Conservation (phyloP, 352 stramenopile species). For the Pythium coloratum region DNA sequence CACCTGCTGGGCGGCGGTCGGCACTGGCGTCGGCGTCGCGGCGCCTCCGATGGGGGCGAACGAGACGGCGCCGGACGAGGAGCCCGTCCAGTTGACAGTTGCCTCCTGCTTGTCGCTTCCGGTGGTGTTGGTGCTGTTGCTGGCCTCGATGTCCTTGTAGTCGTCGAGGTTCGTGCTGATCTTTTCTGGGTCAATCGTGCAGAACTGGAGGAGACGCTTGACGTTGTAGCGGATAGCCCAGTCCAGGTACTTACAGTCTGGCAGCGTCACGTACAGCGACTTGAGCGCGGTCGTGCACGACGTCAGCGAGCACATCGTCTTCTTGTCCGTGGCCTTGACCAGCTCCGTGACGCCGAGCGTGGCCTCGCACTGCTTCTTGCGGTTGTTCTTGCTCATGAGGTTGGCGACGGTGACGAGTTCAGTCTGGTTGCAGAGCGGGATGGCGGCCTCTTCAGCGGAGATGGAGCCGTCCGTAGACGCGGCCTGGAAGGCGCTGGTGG, state of each 20-base stretch:
- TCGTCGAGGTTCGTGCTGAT: slow-evolving; percentile 19
- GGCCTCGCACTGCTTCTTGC: slow-evolving; percentile 53
- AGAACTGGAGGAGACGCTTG: slow-evolving; percentile 46
- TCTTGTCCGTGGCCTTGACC: slow-evolving; percentile 36
- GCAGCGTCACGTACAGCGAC: slow-evolving; percentile 56
- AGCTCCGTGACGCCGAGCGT: slow-evolving; percentile 51
- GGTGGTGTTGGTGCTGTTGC: neutral
- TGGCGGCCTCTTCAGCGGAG: slow-evolving; percentile 21
- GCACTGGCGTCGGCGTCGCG: neutral
- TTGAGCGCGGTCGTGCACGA: slow-evolving; percentile 57
- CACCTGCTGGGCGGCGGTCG: neutral
- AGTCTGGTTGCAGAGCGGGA: slow-evolving; percentile 43
- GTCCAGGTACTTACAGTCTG: slow-evolving; percentile 59
- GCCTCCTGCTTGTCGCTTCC: neutral
- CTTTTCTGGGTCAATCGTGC: slow-evolving; percentile 39
- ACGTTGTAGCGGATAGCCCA: slow-evolving; percentile 47
- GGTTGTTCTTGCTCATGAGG: slow-evolving; percentile 48
- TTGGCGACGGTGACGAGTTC: slow-evolving; percentile 41
- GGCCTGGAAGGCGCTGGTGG: slow-evolving; percentile 22
- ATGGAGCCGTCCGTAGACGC: slow-evolving; percentile 15
- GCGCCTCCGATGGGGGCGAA: slow-evolving; percentile 5
- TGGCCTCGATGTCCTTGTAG: neutral
- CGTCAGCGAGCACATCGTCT: slow-evolving; percentile 41
- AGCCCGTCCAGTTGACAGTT: slow-evolving; percentile 1
- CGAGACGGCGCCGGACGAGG: neutral